A percentile compares a stretch with the other conserved stretches of the same genome.
Evolutionary conservation across 768 basidiomycete genomes (phyloP).

Genomic region (Mycena haematopus): DNA sequence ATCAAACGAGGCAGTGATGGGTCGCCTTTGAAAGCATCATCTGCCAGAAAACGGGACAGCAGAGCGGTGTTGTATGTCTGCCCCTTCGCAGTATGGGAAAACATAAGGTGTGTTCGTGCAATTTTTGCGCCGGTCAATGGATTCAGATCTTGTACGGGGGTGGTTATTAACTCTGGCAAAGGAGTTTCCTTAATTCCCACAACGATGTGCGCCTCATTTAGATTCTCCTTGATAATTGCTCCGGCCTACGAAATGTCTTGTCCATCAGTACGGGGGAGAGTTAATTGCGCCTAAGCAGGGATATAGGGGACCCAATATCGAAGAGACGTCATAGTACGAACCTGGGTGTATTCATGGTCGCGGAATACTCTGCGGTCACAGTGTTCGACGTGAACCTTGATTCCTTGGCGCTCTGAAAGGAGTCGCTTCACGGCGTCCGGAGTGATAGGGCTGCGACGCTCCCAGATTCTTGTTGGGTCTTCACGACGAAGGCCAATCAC

Average conservation of each 20-base stretch:
- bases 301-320: slow-evolving; percentile 2
- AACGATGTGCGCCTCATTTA: slow-evolving; percentile 73
- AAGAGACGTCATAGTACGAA: slow-evolving; percentile 40
- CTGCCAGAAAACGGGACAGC: slow-evolving; percentile 64
- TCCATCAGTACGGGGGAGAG: slow-evolving; percentile 22
- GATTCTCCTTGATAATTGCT: slow-evolving; percentile 63
- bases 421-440: slow-evolving; percentile 74
- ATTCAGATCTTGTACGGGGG: slow-evolving; percentile 38
- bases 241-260: slow-evolving; percentile 64
- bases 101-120: slow-evolving; percentile 83
- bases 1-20: slow-evolving; percentile 59
- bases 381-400: slow-evolving; percentile 75
- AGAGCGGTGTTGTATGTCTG: slow-evolving; percentile 87
- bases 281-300: slow-evolving; percentile 3
- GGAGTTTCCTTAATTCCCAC: slow-evolving; percentile 92
- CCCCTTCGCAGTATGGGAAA: slow-evolving; percentile 91
- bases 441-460: slow-evolving; percentile 82
- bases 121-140: slow-evolving; percentile 11
- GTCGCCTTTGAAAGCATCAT: slow-evolving; percentile 10
- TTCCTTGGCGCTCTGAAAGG: slow-evolving; percentile 53
- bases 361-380: slow-evolving; percentile 80
- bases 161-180: slow-evolving; percentile 61
- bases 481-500: slow-evolving; percentile 61
- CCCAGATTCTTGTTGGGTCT: slow-evolving; percentile 84
- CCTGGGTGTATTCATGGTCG: slow-evolving; percentile 68